Conservation (phyloP, 2,329 filamentous ascomycete species). For the Hypoxylon sp. region DNA sequence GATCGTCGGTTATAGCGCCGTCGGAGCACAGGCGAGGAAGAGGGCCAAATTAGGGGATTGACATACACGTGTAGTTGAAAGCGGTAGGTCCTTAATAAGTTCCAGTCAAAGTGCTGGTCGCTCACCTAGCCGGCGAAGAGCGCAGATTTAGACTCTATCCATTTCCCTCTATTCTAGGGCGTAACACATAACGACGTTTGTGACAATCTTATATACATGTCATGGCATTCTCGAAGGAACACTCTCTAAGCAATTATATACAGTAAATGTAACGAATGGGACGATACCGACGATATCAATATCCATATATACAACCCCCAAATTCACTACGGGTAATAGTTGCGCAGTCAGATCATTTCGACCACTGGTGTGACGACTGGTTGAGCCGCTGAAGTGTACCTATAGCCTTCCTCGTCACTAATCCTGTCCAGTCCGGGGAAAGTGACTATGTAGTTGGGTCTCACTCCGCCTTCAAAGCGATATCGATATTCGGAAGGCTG, state of each 20-base stretch:
- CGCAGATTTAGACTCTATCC: constrained; percentile 35
- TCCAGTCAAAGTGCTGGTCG: too few species aligned
- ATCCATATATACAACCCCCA: constrained; percentile 10
- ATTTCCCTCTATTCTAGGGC: constrained; percentile 48
- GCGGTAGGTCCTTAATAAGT: too few species aligned
- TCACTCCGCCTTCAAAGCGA: constrained; percentile 35
- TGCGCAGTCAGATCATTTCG: constrained; percentile 35
- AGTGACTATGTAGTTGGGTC: constrained; percentile 39
- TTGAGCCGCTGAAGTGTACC: constrained; percentile 34
- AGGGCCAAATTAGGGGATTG: too few species aligned
- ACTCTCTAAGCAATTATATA: constrained; percentile 13
- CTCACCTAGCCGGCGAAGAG: too few species aligned
- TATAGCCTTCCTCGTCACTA: constrained; percentile 46
- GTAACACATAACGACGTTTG: neutral
- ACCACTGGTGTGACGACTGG: constrained; percentile 40
- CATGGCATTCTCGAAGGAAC: neutral
- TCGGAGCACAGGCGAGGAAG: too few species aligned
- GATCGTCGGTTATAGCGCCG: too few species aligned
- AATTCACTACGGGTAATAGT: constrained; percentile 10
- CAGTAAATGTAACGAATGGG: constrained; percentile 11
- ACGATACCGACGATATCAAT: neutral
- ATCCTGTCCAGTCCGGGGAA: constrained; percentile 49
- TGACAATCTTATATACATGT: neutral
- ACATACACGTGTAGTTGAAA: too few species aligned
- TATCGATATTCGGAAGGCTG: constrained; percentile 60